Percentiles rank a stretch among this genome's conserved stretches.
These are phyloP conservation scores for Trichosporon inkin DNA, from an alignment of 1,284 basidiomycete species.

Conservation along the genomic window DNA sequence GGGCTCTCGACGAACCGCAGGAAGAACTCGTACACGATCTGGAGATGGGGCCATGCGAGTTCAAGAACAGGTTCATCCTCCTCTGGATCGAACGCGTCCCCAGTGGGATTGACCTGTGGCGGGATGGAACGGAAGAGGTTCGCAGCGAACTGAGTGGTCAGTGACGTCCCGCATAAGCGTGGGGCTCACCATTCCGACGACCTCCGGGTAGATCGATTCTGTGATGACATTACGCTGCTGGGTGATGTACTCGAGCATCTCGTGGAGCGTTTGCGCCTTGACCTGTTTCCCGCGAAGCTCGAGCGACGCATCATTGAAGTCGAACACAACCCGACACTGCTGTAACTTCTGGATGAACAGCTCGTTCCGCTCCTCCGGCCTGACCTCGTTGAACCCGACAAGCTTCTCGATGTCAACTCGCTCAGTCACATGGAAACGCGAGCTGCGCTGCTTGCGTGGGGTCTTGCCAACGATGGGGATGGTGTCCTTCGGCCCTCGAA, in stretches of 20 bases:
- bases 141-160: conserved; percentile 69
- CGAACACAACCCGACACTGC: conserved; percentile 95
- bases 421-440: conserved; percentile 92
- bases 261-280: conserved; percentile 94
- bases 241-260: conserved; percentile 99
- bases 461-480: conserved; percentile 93
- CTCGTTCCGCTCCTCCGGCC: conserved; percentile 79
- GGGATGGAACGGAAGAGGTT: conserved; percentile 99
- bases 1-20: conserved; percentile 96
- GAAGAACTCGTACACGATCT: conserved; percentile 99
- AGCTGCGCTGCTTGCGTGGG: conserved; percentile 90
- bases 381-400: conserved; percentile 89
- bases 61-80: conserved; percentile 99
- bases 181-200: conserved; percentile 84
- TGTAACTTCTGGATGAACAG: conserved; percentile 92
- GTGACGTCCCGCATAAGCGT: neutral
- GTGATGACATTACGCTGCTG: conserved; percentile 94
- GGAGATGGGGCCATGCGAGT: conserved; percentile 98
- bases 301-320: conserved; percentile 96
- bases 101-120: conserved; percentile 95
- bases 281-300: conserved; percentile 98
- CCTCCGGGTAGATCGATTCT: conserved; percentile 97
- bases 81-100: conserved; percentile 98
- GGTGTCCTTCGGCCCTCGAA: conserved; percentile 70
- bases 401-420: conserved; percentile 94